A percentile compares a stretch with the other conserved stretches of the same genome.
These are phyloP conservation scores for Colletotrichum horii DNA, from an alignment of 2,329 filamentous ascomycete genomes.

Conservation along the genomic window DNA sequence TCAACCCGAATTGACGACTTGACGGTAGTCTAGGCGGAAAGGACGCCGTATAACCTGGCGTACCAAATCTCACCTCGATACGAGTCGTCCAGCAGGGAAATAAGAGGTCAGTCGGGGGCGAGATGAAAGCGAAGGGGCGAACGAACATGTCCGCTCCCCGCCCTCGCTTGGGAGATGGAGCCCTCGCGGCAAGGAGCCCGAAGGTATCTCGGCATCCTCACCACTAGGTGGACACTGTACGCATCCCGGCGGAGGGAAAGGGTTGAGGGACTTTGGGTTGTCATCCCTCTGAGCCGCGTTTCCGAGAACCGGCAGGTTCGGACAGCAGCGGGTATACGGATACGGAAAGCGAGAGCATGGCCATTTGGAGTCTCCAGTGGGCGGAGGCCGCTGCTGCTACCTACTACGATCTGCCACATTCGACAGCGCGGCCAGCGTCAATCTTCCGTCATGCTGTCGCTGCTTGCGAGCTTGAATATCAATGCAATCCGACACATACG, in stretches of 20 bases:
- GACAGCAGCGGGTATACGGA: too few species aligned
- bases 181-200: not conserved
- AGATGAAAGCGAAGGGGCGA: not conserved
- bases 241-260: not conserved
- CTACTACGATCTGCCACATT: not conserved
- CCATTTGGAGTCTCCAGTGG: not conserved
- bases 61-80: not conserved
- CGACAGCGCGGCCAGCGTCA: not conserved
- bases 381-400: not conserved
- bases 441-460: not conserved
- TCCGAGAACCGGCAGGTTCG: not conserved
- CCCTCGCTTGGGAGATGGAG: not conserved
- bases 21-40: not conserved
- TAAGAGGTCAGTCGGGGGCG: not conserved
- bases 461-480: not conserved
- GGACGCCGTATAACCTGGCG: not conserved
- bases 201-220: not conserved
- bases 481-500: not conserved
- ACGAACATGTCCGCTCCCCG: not conserved
- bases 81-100: not conserved
- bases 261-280: not conserved
- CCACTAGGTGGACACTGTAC: not conserved
- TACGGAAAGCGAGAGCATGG: not conserved
- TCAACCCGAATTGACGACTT: accelerated
- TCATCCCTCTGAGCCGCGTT: not conserved